Evolutionary conservation across 2,329 filamentous ascomycete genomes (phyloP).

Genomic region (Coniochaeta pulveracea): DNA sequence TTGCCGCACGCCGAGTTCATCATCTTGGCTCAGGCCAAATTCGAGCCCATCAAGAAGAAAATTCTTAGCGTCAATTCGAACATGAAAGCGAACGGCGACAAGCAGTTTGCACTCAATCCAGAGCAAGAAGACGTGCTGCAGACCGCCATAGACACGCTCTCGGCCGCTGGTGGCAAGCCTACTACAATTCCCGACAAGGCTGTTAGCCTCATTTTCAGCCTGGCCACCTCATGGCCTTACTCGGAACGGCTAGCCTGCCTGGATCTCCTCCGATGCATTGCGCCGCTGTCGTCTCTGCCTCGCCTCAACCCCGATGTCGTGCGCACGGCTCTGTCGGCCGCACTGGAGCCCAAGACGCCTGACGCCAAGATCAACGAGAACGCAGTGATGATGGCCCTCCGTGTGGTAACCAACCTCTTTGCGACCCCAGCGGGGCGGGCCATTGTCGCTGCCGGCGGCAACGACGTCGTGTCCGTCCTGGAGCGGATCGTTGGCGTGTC

Average conservation of each 20-base stretch:
- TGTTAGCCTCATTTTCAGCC: slow-evolving; percentile 55
- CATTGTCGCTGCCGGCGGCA: slow-evolving; percentile 46
- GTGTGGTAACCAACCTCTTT: slow-evolving; percentile 77
- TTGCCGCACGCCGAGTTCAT: slow-evolving; percentile 75
- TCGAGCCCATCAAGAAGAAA: slow-evolving; percentile 26
- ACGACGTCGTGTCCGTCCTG: slow-evolving; percentile 51
- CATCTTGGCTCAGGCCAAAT: slow-evolving; percentile 63
- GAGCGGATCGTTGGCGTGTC: slow-evolving; percentile 45
- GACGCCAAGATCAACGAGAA: slow-evolving; percentile 48
- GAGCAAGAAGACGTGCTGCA: slow-evolving; percentile 50
- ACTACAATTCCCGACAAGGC: slow-evolving; percentile 30
- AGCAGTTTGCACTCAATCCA: slow-evolving; percentile 63
- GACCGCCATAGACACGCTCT: slow-evolving; percentile 51
- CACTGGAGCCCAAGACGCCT: slow-evolving; percentile 27
- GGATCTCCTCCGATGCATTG: slow-evolving; percentile 77
- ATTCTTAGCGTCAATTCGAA: slow-evolving; percentile 58
- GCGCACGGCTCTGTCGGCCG: slow-evolving; percentile 30
- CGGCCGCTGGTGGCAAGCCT: slow-evolving; percentile 29
- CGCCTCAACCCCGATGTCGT: slow-evolving; percentile 50
- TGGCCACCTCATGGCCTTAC: slow-evolving; percentile 71
- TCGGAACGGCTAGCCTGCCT: slow-evolving; percentile 72
- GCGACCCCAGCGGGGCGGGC: slow-evolving; percentile 59
- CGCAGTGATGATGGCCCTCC: slow-evolving; percentile 76
- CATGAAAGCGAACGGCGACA: slow-evolving; percentile 59
- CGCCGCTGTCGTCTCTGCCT: slow-evolving; percentile 57